Conservation (phyloP, 2,329 filamentous ascomycete species). For the Ceratocystis destructans region DNA sequence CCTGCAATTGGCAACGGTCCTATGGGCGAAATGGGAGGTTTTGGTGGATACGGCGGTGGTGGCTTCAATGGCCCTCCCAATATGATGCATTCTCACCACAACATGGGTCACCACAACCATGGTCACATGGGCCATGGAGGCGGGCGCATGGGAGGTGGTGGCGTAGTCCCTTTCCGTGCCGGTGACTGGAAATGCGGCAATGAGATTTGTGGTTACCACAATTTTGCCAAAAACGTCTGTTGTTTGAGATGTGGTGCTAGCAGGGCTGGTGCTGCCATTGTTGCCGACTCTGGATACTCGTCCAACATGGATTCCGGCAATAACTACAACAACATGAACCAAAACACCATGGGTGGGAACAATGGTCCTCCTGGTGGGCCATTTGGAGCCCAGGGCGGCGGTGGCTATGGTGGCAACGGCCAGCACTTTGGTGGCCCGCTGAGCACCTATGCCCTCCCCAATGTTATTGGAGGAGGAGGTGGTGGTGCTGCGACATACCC, state of each 20-base stretch:
- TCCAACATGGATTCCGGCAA: constrained; percentile 78
- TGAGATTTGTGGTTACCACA: constrained; percentile 95
- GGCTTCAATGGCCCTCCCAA: constrained; percentile 56
- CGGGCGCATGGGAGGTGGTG: constrained; percentile 64
- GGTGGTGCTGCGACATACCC: constrained; percentile 61
- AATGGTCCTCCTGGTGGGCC: constrained; percentile 32
- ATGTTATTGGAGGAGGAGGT: constrained; percentile 60
- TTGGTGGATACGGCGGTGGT: constrained; percentile 52
- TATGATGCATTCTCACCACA: constrained; percentile 45
- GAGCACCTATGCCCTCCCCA: constrained; percentile 79
- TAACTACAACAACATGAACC: constrained; percentile 27
- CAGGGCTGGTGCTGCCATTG: constrained; percentile 82
- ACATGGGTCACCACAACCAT: constrained; percentile 29
- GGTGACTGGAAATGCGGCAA: constrained; percentile 99
- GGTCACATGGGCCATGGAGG: constrained; percentile 42
- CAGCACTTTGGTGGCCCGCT: constrained; percentile 69
- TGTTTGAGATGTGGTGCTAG: constrained; percentile 93
- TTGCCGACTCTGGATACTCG: constrained; percentile 84
- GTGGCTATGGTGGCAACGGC: constrained; percentile 43
- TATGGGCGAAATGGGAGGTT: constrained; percentile 40
- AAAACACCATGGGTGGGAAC: constrained; percentile 32
- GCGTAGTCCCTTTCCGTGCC: constrained; percentile 89
- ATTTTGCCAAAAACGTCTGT: constrained; percentile 98
- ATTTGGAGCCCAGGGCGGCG: constrained; percentile 6
- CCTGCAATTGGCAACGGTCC: constrained; percentile 77